Percentiles rank a stretch among this genome's conserved stretches.
Evolutionary conservation across 805 yeast genomes (phyloP).

Genomic region (Citeromyces nyonsensis): DNA sequence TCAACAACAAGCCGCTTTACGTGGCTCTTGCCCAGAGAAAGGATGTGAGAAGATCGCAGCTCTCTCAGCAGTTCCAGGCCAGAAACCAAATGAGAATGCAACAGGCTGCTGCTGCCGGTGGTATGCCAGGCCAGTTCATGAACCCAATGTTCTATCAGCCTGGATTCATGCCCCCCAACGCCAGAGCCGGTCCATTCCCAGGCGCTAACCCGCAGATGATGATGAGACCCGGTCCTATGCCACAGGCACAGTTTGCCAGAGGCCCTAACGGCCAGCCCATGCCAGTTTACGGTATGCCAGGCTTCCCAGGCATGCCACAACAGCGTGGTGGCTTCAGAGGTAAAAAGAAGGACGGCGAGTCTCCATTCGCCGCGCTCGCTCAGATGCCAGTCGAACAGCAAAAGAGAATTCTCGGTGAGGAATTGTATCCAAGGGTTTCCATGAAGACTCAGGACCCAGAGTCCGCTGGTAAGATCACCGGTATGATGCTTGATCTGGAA

Average conservation of each 20-base stretch:
- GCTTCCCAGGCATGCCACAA: slow-evolving; percentile 25
- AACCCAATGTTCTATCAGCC: slow-evolving; percentile 80
- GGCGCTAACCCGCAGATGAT: slow-evolving; percentile 64
- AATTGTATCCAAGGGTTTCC: slow-evolving; percentile 83
- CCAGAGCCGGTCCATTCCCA: slow-evolving; percentile 63
- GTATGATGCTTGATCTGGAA: slow-evolving; percentile 95
- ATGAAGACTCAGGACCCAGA: slow-evolving; percentile 83
- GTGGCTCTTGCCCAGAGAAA: slow-evolving; percentile 98
- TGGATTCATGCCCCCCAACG: slow-evolving; percentile 63
- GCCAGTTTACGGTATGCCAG: slow-evolving; percentile 79
- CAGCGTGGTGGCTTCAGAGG: slow-evolving; percentile 6
- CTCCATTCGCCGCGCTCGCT: slow-evolving; percentile 46
- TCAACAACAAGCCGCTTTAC: slow-evolving; percentile 89
- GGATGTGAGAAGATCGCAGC: slow-evolving; percentile 93
- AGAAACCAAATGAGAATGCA: slow-evolving; percentile 97
- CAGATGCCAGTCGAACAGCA: slow-evolving; percentile 76
- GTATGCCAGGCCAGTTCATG: slow-evolving; percentile 77
- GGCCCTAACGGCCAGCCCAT: slow-evolving; percentile 78
- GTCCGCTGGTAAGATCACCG: slow-evolving; percentile 97
- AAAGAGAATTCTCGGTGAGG: slow-evolving; percentile 97
- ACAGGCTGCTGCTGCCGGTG: slow-evolving; percentile 84
- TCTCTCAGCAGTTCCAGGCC: slow-evolving; percentile 95
- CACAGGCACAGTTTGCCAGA: slow-evolving; percentile 57
- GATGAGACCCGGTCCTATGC: slow-evolving; percentile 43
- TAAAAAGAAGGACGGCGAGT: slow-evolving; percentile 9